Base-by-base conservation (phyloP, 108 stramenopile genomes). In the Nannochloropsis oceanica region DNA sequence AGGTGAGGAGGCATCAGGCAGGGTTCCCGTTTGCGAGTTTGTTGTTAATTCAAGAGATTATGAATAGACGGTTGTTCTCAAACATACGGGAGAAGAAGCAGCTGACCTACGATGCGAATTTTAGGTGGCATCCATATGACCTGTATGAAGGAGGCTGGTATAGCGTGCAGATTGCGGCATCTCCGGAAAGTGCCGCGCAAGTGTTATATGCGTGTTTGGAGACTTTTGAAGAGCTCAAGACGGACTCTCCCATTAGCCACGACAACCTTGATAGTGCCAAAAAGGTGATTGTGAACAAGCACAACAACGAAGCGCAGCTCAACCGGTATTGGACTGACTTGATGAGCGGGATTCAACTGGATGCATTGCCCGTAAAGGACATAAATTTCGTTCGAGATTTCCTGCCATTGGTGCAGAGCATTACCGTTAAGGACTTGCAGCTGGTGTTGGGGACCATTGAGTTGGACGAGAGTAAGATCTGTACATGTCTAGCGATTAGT, bases 101-200 rank as follows among this genome's bases (percentile, higher is more conserved):
- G 84, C 92, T 98, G 2, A 97, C 96, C 0, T 98, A 98, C 87
- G 97, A 98, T 88, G 97, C 97, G 82, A 97, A 96, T 92, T 96
- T 98, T 86, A 94, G 95, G 11, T 93, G 96, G 12, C 94, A 94
- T 27, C 92, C 82, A 44, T 95, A 94, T 92, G 95, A 96, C 90
- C 92, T 95, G n/a, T 84, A 96, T 81, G 86, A 93, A 83, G 97
- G 97, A 80, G 95, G 96, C 26, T 98, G 95, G 95, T 98, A 96
- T 92, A 90, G 96, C 80, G 95, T 97, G 59, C 95, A 95, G 22
- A 96, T 98, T 3, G 96, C 97, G 5, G 95, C 96, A 11, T 96
- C 95, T 50, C 96, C 96, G 87, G 95, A 95, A 82, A 97, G 96
- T 46, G 97, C 95, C 18, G 94, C 96, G 83, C 90, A 90, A 87